A percentile compares a stretch with the other conserved stretches of the same genome.
Evolutionary conservation across 139 green algal genomes (phyloP).

Genomic region (Picochlorum sp.): DNA sequence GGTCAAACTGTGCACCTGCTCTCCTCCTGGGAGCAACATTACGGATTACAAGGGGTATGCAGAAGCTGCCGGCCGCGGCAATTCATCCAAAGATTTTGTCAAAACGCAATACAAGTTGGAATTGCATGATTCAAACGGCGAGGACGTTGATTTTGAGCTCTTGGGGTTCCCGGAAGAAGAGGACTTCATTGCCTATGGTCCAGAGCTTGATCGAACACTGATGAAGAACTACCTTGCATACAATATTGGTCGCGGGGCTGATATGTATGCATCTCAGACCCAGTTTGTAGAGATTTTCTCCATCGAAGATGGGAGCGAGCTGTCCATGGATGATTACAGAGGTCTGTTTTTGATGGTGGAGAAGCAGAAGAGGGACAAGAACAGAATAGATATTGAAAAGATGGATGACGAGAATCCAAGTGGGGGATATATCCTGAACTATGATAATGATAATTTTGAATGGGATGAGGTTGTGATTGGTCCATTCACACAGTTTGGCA

Average conservation of each 20-base stretch:
- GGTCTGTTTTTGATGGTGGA: conserved; percentile 27
- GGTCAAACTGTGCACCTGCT: conserved; percentile 28
- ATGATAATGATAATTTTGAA: conserved; percentile 53
- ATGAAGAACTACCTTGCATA: conserved; percentile 41
- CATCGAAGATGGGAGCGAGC: conserved; percentile 8
- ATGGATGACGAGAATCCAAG: conserved; percentile 2
- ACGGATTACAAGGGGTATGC: conserved; percentile 25
- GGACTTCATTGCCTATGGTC: conserved; percentile 45
- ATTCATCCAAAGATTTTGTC: conserved; percentile 14
- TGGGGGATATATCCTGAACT: conserved; percentile 44
- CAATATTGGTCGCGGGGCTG: conserved; percentile 26
- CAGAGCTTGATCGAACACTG: conserved; percentile 34
- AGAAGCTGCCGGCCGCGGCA: conserved; percentile 9
- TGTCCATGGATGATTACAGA: conserved; percentile 20
- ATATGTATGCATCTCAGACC: conserved; percentile 33
- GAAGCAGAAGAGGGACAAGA: conserved; percentile 6
- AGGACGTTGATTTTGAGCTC: conserved; percentile 14
- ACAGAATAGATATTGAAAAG: conserved; percentile 17
- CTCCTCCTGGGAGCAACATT: neutral
- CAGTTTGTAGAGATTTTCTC: conserved; percentile 39
- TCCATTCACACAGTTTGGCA: conserved; percentile 7
- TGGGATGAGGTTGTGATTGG: conserved; percentile 21
- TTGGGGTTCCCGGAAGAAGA: conserved; percentile 38
- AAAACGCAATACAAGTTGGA: conserved; percentile 38
- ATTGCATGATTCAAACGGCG: conserved; percentile 5